Evolutionary conservation across 169 alveolate species (phyloP), one percentile per base, ranked within the genome.

Genomic region (Plasmodium chabaudi): DNA sequence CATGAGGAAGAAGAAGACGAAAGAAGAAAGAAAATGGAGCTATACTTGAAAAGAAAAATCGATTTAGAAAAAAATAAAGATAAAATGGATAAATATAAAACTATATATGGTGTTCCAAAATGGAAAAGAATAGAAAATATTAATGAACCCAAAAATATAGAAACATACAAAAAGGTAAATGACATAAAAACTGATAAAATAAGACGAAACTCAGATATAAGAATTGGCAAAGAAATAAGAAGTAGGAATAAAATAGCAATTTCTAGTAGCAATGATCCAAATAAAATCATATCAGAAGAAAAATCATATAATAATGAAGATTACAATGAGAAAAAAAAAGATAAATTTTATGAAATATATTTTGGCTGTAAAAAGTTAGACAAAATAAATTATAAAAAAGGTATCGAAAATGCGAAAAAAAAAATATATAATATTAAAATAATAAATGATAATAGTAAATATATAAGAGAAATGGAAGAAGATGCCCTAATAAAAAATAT

Each of bases 331-430:
- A 75, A 61, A 75, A 47, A 46, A 21, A 10, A 42, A 17, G 51
- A 55, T 25, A 21, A 61, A 75, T 27, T 47, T 61, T 61, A 34
- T 75, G 88, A 53, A 75, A 17, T 25, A 75, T 34, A 65, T 75
- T 9, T 13, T 75, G 51, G 42, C 7, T 34, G 42, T 34, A 34
- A 34, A 34, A 1, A 34, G 42, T 1, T 34, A 34, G 42, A 34
- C 7, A 34, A 34, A 34, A 34, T 34, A 34, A 34, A 34, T 34
- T 34, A 34, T 34, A 34, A 34, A 34, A 34, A 34, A 3, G 42
- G 42, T 34, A 4, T 34, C 42, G 42, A 34, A 34, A 34, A 34
- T 34, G 42, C 4, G 5, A 34, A 34, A 3, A 34, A 34, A 34
- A 34, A 34, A 3, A 34, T 34, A 34, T 4, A 34, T 34, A 34